A percentile compares a stretch with the other conserved stretches of the same genome.
Conservation (phyloP, 495 filamentous ascomycete genomes). For the Xylaria cubensis region DNA sequence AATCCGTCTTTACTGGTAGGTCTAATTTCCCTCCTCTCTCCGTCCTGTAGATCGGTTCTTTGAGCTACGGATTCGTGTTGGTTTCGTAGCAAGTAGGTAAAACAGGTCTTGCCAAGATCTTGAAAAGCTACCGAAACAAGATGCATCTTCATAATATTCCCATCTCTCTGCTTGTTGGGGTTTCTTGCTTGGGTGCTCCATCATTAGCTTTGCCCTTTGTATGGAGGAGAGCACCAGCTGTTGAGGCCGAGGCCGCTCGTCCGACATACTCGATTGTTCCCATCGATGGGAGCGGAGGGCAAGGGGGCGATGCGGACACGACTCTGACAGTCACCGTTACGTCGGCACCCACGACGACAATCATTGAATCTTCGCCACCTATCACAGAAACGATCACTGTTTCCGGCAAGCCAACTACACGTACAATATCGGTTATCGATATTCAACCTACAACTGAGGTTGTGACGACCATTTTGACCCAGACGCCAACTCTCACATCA, state of each 20-base stretch:
- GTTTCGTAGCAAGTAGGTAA: constrained; percentile 16
- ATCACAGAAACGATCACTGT: constrained; percentile 43
- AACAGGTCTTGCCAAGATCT: constrained; percentile 33
- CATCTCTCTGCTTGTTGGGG: constrained; percentile 31
- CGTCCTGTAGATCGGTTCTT: constrained; percentile 31
- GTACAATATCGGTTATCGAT: constrained; percentile 38
- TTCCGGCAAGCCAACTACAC: constrained; percentile 34
- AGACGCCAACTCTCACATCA: constrained; percentile 27
- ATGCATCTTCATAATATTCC: constrained; percentile 35
- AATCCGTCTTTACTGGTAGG: constrained; percentile 23
- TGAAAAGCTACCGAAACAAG: constrained; percentile 13
- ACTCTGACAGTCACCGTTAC: constrained; percentile 35
- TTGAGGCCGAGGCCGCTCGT: constrained; percentile 30
- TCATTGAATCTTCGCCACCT: constrained; percentile 36
- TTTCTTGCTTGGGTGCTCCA: constrained; percentile 22
- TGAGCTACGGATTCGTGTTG: constrained; percentile 20
- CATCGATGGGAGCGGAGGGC: constrained; percentile 39
- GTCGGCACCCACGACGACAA: constrained; percentile 35
- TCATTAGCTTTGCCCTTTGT: constrained; percentile 40
- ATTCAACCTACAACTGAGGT: constrained; percentile 37
- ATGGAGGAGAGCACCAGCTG: constrained; percentile 21
- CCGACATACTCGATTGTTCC: constrained; percentile 48
- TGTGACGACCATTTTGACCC: constrained; percentile 37
- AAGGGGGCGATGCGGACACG: constrained; percentile 28
- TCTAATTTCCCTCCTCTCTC: constrained; percentile 18